These are phyloP conservation scores for Grigorovia transvaalensis DNA, from an alignment of 805 yeast species.

Conservation along the genomic window DNA sequence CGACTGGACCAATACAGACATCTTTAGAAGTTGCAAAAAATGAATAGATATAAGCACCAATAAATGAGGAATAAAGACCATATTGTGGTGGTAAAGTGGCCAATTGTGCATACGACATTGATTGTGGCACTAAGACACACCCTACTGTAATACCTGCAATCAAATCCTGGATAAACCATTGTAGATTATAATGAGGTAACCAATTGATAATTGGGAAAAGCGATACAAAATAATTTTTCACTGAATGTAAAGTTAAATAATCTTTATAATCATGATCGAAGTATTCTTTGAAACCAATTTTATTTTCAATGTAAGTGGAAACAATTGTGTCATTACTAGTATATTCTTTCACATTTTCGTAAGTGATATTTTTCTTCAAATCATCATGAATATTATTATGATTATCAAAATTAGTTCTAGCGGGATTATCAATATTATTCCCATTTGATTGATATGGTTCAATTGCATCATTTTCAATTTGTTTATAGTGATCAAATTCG, in stretches of 20 bases:
- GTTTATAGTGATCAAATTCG: conserved; percentile 22
- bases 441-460: not conserved
- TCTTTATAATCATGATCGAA: conserved; percentile 14
- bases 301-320: conserved; percentile 15
- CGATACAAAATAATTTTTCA: conserved; percentile 43
- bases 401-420: not conserved
- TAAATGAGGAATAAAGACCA: conserved; percentile 84
- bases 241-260: conserved; percentile 26
- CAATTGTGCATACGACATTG: conserved; percentile 87
- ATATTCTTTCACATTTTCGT: not conserved
- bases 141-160: conserved; percentile 94
- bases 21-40: conserved; percentile 92
- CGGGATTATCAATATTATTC: not conserved
- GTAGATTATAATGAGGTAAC: conserved; percentile 72
- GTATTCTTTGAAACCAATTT: conserved; percentile 14
- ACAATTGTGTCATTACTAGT: not conserved
- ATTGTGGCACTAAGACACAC: conserved; percentile 84
- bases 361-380: not conserved
- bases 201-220: conserved; percentile 75
- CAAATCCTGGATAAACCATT: conserved; percentile 74
- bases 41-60: conserved; percentile 82
- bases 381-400: not conserved
- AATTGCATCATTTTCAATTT: not conserved
- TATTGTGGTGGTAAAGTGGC: conserved; percentile 76
- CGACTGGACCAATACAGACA: conserved; percentile 94